Conservation (phyloP, 306 rosid species). For the Cicer pinnatifidum region DNA sequence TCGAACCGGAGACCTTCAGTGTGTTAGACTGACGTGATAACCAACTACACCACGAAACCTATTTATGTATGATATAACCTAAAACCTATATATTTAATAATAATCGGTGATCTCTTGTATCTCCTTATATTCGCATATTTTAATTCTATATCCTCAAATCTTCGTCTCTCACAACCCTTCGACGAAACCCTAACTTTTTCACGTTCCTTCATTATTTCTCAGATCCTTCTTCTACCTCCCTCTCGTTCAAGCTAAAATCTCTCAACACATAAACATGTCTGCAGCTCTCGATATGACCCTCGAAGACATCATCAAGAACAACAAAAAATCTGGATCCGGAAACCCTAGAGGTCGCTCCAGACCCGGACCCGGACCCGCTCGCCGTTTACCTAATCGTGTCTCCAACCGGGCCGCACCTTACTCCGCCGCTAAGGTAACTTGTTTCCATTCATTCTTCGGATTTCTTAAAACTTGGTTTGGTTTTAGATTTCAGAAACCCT, state of each 20-base stretch:
- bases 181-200: slow-evolving; percentile 40
- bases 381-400: slow-evolving; percentile 71
- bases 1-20: slow-evolving; percentile 85
- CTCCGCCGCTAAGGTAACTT: slow-evolving; percentile 57
- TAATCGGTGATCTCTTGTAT: fast-evolving
- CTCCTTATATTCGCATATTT: neutral
- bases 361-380: slow-evolving; percentile 81
- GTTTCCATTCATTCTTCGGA: neutral
- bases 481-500: neutral
- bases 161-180: neutral
- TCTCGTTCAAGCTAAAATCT: slow-evolving; percentile 1
- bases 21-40: slow-evolving; percentile 70
- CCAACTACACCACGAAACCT: slow-evolving; percentile 55
- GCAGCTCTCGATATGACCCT: slow-evolving; percentile 83
- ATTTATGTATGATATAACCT: fast-evolving
- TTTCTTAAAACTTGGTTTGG: neutral
- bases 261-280: slow-evolving; percentile 50
- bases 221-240: slow-evolving; percentile 8
- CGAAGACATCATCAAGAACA: slow-evolving; percentile 85
- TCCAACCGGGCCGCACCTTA: slow-evolving; percentile 75
- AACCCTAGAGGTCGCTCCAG: slow-evolving; percentile 58
- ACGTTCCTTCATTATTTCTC: neutral
- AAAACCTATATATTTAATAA: fast-evolving
- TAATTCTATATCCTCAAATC: neutral
- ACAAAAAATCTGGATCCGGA: slow-evolving; percentile 81